phyloP scores from a whole-genome alignment of 139 green algal genomes.

The Coelastrella sp. region DNA sequence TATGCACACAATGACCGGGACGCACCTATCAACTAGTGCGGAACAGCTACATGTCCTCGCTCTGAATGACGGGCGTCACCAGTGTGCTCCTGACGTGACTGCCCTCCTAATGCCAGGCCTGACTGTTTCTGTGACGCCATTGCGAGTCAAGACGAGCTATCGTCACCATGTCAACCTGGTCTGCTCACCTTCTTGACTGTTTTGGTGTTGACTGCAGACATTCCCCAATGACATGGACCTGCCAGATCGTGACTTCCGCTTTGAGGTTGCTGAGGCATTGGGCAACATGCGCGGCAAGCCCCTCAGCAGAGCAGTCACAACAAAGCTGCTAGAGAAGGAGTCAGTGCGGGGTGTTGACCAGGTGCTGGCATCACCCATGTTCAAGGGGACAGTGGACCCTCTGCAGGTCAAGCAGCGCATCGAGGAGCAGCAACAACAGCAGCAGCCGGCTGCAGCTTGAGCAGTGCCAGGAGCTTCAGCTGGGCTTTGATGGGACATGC shows the following conservation, averaged over 20 bases:
- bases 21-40: too few species aligned
- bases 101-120: neutral
- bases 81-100: too few species aligned
- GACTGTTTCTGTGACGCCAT: neutral
- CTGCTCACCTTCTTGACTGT: neutral
- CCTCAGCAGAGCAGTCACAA: neutral
- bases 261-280: slow-evolving; percentile 18
- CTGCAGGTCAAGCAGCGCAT: neutral
- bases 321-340: neutral
- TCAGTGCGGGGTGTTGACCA: slow-evolving; percentile 4
- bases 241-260: neutral
- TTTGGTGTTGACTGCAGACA: neutral
- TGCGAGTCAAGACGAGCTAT: too few species aligned
- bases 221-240: slow-evolving; percentile 31
- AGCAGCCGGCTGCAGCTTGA: slow-evolving; percentile 16
- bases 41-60: too few species aligned
- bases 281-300: neutral
- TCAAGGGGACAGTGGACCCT: slow-evolving; percentile 16
- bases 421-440: slow-evolving; percentile 33
- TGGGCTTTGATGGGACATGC: too few species aligned
- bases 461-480: neutral
- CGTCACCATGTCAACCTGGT: neutral
- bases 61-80: too few species aligned
- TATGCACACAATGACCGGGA: too few species aligned
- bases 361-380: slow-evolving; percentile 10